phyloP scores from a whole-genome alignment of 441 rosid genomes.

The Breynia disticha region DNA sequence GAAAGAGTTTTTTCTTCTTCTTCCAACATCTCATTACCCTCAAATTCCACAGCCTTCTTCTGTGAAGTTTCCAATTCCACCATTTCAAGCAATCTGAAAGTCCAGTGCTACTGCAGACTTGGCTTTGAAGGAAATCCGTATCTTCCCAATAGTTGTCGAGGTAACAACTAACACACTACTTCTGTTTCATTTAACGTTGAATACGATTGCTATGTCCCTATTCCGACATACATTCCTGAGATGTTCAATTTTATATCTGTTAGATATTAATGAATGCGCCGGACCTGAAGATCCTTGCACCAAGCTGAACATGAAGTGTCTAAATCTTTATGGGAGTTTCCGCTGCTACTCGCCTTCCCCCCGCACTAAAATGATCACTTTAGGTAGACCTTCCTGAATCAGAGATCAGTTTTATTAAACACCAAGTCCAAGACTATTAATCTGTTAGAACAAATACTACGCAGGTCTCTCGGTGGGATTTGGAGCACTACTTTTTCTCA shows the following conservation, averaged over 20 bases:
- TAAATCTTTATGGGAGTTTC: neutral
- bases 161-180: neutral
- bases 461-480: conserved; percentile 1
- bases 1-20: neutral
- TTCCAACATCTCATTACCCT: neutral
- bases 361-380: neutral
- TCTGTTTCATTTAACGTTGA: neutral
- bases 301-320: neutral
- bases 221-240: neutral
- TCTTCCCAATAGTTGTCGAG: neutral
- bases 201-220: too few relatives aligned
- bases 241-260: neutral
- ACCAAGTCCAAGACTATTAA: too few relatives aligned
- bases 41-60: neutral
- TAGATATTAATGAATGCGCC: conserved; percentile 3
- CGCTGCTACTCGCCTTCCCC: neutral
- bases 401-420: too few relatives aligned
- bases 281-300: neutral
- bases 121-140: conserved; percentile 5
- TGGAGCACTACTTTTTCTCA: neutral
- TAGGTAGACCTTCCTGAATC: neutral
- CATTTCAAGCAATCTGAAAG: neutral
- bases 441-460: too few relatives aligned
- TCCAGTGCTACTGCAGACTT: neutral
- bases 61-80: neutral